Evolutionary conservation across 441 rosid species (phyloP).

Genomic region (Brassica balearica): DNA sequence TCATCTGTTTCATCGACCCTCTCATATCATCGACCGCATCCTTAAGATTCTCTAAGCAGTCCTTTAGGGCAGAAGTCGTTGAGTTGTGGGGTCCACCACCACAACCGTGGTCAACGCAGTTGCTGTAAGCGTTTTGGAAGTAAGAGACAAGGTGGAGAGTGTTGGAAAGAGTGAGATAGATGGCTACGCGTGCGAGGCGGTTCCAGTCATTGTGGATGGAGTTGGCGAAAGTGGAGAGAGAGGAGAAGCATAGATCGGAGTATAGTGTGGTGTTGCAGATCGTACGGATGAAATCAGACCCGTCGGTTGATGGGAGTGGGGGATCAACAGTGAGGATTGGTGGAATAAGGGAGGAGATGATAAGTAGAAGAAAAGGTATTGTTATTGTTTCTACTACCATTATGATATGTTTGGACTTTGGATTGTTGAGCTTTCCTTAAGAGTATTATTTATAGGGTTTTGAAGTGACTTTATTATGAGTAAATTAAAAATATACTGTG

Average conservation of each 20-base stretch:
- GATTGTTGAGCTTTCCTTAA: slow-evolving; percentile 5
- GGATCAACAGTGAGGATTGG: slow-evolving; percentile 37
- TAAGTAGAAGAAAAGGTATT: slow-evolving; percentile 18
- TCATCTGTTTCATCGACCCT: slow-evolving; percentile 81
- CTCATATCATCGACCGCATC: slow-evolving; percentile 43
- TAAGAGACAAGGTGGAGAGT: slow-evolving; percentile 55
- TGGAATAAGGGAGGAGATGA: slow-evolving; percentile 39
- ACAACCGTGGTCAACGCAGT: slow-evolving; percentile 35
- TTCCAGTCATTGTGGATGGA: slow-evolving; percentile 58
- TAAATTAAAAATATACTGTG: neutral
- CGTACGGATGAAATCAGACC: slow-evolving; percentile 64
- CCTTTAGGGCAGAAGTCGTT: slow-evolving; percentile 72
- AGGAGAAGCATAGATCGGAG: slow-evolving; percentile 75
- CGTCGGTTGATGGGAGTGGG: slow-evolving; percentile 34
- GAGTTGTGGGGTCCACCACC: neutral
- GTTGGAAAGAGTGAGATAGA: slow-evolving; percentile 56
- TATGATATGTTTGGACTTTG: slow-evolving; percentile 22
- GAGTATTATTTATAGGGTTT: slow-evolving; percentile 9
- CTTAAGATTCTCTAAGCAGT: slow-evolving; percentile 76
- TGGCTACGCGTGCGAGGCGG: slow-evolving; percentile 64
- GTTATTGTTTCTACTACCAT: neutral
- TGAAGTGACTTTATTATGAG: neutral
- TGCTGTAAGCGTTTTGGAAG: slow-evolving; percentile 38
- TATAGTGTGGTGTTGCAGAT: slow-evolving; percentile 72
- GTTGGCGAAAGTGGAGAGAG: slow-evolving; percentile 64